Evolutionary conservation across 2,329 filamentous ascomycete genomes (phyloP), one percentile per base, ranked within the genome.

Genomic region (Bipolaris sorokiniana): DNA sequence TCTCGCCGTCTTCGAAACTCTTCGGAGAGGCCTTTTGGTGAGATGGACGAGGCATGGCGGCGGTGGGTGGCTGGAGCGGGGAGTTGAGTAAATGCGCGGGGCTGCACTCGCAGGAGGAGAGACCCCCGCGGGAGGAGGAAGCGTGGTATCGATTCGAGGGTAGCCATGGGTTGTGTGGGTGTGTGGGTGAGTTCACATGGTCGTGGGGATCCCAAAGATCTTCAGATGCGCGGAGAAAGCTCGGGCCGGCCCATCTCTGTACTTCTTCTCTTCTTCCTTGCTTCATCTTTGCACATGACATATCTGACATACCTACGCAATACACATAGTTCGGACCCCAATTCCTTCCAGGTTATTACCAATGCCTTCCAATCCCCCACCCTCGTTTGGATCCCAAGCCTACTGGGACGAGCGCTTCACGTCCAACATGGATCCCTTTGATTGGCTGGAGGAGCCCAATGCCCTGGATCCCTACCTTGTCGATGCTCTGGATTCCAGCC

Each of bases 371-470:
- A 58, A 40, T 15, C 38, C 40, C 20, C 67, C 69, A 3, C 75
- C 76, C 1, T 64, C 73, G 0, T 78, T 76, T 45, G 72, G 72
- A 10, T 71, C 69, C 1, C 67, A 64, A 26, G 62, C 66, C 7
- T 78, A 78, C 57, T 78, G 76, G 76, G 64, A 78, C 34, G 51
- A 65, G 5, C 76, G 76, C 33, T 78, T 78, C 58, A 64, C 65
- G 7, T 56, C 64, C 2, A 71, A 76, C 34, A 58, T 72, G 2
- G 61, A 65, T 45, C 66, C 76, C 1, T 78, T 77, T 54, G 76
- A 78, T 57, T 78, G 76, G 76, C 70, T 78, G 5, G 67, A 72
- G 36, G 66, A 70, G 0, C 68, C 74, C 3, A 65, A 61, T 11
- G 59, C 61, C 7, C 62, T 77, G 15, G 73, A 76, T 53, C 56